These are phyloP conservation scores for Escovopsis weberi DNA, from an alignment of 2,329 filamentous ascomycete species.

Conservation along the genomic window DNA sequence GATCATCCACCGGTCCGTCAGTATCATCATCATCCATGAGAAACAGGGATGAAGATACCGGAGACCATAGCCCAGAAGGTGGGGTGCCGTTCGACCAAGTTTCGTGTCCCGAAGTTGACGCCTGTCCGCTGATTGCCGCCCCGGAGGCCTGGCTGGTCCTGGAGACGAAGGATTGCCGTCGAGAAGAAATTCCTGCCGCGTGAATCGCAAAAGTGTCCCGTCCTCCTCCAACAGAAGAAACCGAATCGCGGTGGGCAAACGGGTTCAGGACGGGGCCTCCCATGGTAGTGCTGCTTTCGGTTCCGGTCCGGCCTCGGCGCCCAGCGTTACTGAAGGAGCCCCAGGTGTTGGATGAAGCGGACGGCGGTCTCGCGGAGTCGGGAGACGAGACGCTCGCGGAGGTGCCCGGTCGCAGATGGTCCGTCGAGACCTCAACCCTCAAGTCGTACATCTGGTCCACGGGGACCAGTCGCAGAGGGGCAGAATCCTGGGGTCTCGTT, in stretches of 20 bases:
- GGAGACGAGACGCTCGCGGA: conserved; percentile 23
- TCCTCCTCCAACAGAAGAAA: conserved; percentile 24
- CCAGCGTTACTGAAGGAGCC: conserved; percentile 9
- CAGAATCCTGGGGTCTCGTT: conserved; percentile 11
- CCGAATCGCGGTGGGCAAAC: conserved; percentile 27
- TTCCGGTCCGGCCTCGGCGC: conserved; percentile 22
- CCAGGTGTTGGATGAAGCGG: conserved; percentile 17
- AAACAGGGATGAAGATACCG: conserved; percentile 25
- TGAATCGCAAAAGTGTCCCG: conserved; percentile 33
- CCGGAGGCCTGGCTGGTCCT: conserved; percentile 6
- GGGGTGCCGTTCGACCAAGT: conserved; percentile 9
- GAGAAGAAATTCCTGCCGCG: conserved; percentile 13
- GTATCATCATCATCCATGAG: conserved; percentile 31
- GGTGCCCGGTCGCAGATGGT: conserved; percentile 45
- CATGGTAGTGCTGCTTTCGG: conserved; percentile 8
- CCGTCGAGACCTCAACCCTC: conserved; percentile 57
- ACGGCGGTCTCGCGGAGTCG: conserved; percentile 17
- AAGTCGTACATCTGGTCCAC: conserved; percentile 57
- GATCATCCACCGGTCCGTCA: conserved; percentile 29
- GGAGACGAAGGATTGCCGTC: conserved; percentile 6
- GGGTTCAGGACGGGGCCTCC: conserved; percentile 17
- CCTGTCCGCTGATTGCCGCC: conserved; percentile 8
- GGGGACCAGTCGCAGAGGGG: conserved; percentile 20
- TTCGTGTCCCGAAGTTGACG: conserved; percentile 9
- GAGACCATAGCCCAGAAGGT: conserved; percentile 20